These are phyloP conservation scores for Didymellaceae sp. DNA, from an alignment of 2,329 filamentous ascomycete genomes.

Conservation along the genomic window DNA sequence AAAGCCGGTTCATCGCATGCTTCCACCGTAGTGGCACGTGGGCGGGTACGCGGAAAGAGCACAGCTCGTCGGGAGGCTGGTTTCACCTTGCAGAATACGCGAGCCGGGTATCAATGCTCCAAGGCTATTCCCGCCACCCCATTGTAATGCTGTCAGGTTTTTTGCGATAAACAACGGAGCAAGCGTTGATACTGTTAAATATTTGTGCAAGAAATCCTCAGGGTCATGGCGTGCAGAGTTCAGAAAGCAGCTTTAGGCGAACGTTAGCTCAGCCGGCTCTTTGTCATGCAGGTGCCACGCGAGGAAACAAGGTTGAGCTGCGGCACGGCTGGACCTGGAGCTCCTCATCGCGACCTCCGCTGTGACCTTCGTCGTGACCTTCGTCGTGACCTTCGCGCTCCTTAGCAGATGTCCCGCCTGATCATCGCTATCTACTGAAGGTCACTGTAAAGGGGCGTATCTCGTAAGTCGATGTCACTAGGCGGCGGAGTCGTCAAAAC, in stretches of 20 bases:
- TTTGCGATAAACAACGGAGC: not conserved
- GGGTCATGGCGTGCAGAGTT: not conserved
- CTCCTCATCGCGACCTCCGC: not conserved
- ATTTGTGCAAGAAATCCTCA: not conserved
- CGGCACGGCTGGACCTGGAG: conserved; percentile 8
- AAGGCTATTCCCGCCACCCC: not conserved
- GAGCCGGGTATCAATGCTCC: not conserved
- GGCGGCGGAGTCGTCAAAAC: conserved; percentile 8
- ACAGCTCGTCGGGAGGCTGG: conserved; percentile 13
- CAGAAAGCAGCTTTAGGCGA: conserved; percentile 2
- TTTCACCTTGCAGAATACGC: conserved; percentile 7
- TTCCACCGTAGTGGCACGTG: conserved; percentile 10
- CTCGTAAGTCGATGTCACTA: not conserved
- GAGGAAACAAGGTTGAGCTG: conserved; percentile 8
- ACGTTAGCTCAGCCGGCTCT: conserved; percentile 2
- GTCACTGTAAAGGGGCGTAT: not conserved
- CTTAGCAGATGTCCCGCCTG: not conserved
- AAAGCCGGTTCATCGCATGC: conserved; percentile 10
- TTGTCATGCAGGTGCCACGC: conserved; percentile 12
- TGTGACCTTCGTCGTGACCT: conserved; percentile 1
- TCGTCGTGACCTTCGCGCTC: not conserved
- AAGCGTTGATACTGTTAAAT: conserved; percentile 2
- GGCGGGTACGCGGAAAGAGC: conserved; percentile 13
- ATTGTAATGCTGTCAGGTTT: not conserved
- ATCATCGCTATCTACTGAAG: not conserved